These are phyloP conservation scores for Cynara cardunculus DNA, from an alignment of 129 eudicot species.

Conservation along the genomic window DNA sequence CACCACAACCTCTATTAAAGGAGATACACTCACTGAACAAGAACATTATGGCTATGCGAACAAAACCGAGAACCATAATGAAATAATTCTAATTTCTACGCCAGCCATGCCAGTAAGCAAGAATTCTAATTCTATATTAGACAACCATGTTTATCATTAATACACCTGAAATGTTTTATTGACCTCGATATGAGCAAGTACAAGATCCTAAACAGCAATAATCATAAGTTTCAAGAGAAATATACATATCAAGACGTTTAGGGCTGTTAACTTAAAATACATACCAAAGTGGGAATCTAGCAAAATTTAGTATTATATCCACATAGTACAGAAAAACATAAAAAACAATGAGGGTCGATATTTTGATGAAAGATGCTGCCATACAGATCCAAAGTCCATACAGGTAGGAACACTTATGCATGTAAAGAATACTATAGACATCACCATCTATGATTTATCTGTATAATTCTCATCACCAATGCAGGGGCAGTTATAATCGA, in stretches of 20 bases:
- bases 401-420: not conserved
- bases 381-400: not conserved
- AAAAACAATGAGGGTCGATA: not conserved
- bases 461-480: constrained; percentile 17
- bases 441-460: constrained; percentile 1
- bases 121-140: not conserved
- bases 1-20: not conserved
- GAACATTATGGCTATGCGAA: not conserved
- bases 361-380: not conserved
- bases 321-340: constrained; percentile 1
- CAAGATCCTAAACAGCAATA: not conserved
- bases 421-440: not conserved
- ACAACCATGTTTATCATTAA: not conserved
- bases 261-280: not conserved
- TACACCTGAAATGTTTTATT: not conserved
- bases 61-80: not conserved
- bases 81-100: not conserved
- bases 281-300: not conserved
- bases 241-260: not conserved
- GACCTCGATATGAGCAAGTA: not conserved
- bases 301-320: constrained; percentile 3
- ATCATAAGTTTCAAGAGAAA: not conserved
- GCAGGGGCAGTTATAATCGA: not conserved
- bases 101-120: not conserved
- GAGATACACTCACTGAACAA: constrained; percentile 12